Evolutionary conservation across 176 grass and related monocot species (phyloP), one percentile per base, ranked within the genome.

Genomic region (Oryza meridionalis): DNA sequence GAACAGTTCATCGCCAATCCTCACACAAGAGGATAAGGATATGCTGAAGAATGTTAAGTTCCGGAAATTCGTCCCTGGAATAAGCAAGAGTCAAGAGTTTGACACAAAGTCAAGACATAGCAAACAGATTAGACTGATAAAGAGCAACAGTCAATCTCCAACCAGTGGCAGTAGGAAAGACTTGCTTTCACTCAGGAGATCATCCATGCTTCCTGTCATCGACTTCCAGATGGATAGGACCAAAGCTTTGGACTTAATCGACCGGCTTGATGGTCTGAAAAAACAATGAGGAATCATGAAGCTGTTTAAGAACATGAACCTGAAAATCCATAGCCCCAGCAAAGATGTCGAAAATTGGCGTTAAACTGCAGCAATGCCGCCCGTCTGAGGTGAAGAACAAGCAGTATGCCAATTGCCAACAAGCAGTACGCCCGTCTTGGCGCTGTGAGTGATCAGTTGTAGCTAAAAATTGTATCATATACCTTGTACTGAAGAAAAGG

Each of bases 61-160:
- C 69, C 90, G 88, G 70, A 92, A 90, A 80, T 88, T 92, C 43
- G 67, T 92, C 61, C 97, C 97, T 5, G 93, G 97, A 50, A 96
- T 99, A 80, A 96, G 97, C 75, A 99, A 94, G 82, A 99, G 97
- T 43, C 97, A 99, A 80, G 97, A 99, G 86, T 99, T 99, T 51
- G 85, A 86, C 72, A 96, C 62, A 19, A 89, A 35, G 71, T 85
- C 83, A 27, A 93, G 86, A 40, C 77, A 87, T 50, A 79, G 21
- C 72, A 94, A 88, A 62, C 82, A 96, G 1, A 83, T 49, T 67
- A 92, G 97, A 86, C 86, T 99, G 88, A 96, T 86, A 90, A 99
- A 94, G 86, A 99, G 97, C 70, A 99, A 89, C 82, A 99, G 87
- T 31, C 91, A 99, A 65, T 94, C 97, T 49, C 91, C 97, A 40